phyloP scores from a whole-genome alignment of 2,329 filamentous ascomycete species.

The Botryotinia calthae region DNA sequence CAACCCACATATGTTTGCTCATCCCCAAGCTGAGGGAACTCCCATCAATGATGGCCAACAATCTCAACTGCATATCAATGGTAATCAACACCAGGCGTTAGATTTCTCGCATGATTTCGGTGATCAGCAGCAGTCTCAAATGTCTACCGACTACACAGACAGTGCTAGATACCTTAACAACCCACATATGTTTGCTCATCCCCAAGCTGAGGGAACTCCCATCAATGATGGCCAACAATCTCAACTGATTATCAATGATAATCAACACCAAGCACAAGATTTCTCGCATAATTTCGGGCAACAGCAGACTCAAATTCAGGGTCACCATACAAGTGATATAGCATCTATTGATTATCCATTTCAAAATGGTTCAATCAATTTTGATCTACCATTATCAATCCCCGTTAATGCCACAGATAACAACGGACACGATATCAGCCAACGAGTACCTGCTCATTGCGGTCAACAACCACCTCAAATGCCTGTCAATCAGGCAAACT shows the following conservation, averaged over 20 bases:
- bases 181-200: too few relatives aligned
- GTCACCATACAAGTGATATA: not conserved
- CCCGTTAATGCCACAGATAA: not conserved
- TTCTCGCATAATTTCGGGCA: not conserved
- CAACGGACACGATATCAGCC: not conserved
- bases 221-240: too few relatives aligned
- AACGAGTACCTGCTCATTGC: not conserved
- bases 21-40: not conserved
- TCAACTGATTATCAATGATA: not conserved
- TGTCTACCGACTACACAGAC: not conserved
- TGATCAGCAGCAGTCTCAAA: not conserved
- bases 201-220: not conserved
- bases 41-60: not conserved
- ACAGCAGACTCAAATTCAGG: not conserved
- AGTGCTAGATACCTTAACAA: too few relatives aligned
- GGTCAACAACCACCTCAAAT: not conserved
- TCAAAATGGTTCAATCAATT: not conserved
- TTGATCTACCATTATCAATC: not conserved
- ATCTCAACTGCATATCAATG: not conserved
- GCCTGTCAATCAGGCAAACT: not conserved
- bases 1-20: too few relatives aligned
- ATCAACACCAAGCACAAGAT: not conserved
- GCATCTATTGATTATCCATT: not conserved
- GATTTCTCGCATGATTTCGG: not conserved
- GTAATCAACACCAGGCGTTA: not conserved